Evolutionary conservation across 495 filamentous ascomycete species (phyloP), one percentile per base, ranked within the genome.

Genomic region (Immersiella caudata): DNA sequence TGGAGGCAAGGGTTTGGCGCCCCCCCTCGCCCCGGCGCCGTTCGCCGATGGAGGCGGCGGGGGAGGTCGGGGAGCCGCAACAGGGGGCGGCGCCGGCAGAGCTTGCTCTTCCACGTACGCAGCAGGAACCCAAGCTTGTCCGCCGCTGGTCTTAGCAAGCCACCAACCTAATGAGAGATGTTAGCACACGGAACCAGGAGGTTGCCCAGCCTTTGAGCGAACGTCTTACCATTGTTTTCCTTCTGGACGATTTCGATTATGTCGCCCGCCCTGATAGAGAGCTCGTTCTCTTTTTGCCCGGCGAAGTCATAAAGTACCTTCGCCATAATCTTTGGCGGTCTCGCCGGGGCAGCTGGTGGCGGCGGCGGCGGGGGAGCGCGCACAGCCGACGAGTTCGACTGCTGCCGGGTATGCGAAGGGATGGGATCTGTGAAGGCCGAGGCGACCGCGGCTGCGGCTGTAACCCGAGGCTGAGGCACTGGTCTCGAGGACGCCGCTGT

Each of bases 111-210:
- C 89, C 7, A 99, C 88, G 72, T 98, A 99, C 35, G 94, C 90
- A 24, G 94, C 91, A 0, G 95, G 95, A 0, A 93, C 88, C 95
- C 95, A 99, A 50, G 93, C 96, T 79, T 96, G 90, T 21, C 85
- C 85, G 7, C 80, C 81, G 2, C 82, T 78, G 66, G 87, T 89
- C 79, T 92, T 93, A 62, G 89, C 94, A 49, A 97, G 83, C 93
- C 94, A 97, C 96, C 96, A 98, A 54, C 94, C 94, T 97, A 58
- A 60, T 68, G 40, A 49, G 18, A 24, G 1, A 25, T 59, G 61
- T 74, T 60, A 74, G 68, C 9, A 60, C 18, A 25, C 9, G 7
- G 62, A 29, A 67, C 24, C 60, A 24, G 12, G 36, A 54, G 36
- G 11, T 49, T 20, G 46, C 40, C 20, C 18, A 55, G 50, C 11